Conservation (phyloP, 2,329 filamentous ascomycete genomes). For the Sporothrix brasiliensis region DNA sequence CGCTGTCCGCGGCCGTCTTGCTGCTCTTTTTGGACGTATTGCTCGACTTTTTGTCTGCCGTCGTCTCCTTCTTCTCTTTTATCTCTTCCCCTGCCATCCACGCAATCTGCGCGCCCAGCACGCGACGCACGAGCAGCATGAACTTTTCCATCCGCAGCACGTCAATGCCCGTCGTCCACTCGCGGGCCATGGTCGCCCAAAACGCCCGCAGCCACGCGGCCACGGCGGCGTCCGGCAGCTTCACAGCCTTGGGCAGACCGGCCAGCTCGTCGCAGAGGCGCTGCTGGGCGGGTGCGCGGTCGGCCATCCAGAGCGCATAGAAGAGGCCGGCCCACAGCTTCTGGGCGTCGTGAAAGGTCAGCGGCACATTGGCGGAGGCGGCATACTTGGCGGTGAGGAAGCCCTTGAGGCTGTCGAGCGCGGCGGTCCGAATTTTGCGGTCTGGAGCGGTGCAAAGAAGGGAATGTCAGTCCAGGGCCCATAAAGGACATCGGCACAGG, state of each 20-base stretch:
- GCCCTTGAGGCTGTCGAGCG: constrained; percentile 73
- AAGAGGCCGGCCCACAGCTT: constrained; percentile 96
- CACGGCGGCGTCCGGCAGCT: constrained; percentile 55
- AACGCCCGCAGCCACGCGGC: constrained; percentile 63
- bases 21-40: constrained; percentile 32
- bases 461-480: neutral
- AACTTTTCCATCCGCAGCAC: constrained; percentile 90
- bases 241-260: constrained; percentile 50
- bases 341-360: constrained; percentile 71
- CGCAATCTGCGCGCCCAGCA: constrained; percentile 70
- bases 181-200: constrained; percentile 69
- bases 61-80: constrained; percentile 28
- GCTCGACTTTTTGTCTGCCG: constrained; percentile 37
- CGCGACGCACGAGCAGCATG: constrained; percentile 77
- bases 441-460: constrained; percentile 54
- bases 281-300: constrained; percentile 86
- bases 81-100: constrained; percentile 44
- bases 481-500: neutral
- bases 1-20: constrained; percentile 34
- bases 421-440: constrained; percentile 74
- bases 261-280: constrained; percentile 78
- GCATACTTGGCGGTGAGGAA: constrained; percentile 67
- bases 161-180: constrained; percentile 72
- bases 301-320: constrained; percentile 92
- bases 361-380: constrained; percentile 48